Conservation (phyloP, 2,329 filamentous ascomycete species). For the Zarea fungicola region DNA sequence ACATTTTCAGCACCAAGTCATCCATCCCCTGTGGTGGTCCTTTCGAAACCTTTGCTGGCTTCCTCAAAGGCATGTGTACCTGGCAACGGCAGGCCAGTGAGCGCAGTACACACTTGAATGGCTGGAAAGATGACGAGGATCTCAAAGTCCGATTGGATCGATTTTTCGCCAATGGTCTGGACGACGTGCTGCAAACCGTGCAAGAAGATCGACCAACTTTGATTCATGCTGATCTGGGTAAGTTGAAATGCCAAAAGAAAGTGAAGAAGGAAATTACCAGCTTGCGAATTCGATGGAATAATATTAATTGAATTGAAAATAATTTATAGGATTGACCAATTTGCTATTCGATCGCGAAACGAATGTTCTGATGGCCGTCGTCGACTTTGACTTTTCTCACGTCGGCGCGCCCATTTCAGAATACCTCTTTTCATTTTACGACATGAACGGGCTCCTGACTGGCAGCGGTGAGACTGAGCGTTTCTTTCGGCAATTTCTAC, state of each 20-base stretch:
- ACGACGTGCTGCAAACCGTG: background rate
- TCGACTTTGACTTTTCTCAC: slow-evolving; percentile 13
- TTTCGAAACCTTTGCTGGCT: slow-evolving; percentile 9
- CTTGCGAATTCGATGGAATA: background rate
- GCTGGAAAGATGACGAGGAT: slow-evolving; percentile 10
- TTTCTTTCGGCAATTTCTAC: background rate
- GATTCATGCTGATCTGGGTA: slow-evolving; percentile 7
- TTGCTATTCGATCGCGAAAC: slow-evolving; percentile 8
- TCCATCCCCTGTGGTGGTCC: slow-evolving; percentile 13
- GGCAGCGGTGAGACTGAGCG: background rate
- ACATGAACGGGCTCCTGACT: background rate
- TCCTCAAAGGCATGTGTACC: slow-evolving; percentile 7
- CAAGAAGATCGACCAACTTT: background rate
- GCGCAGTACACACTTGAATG: slow-evolving; percentile 10
- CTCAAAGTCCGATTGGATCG: slow-evolving; percentile 5
- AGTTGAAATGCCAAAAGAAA: background rate
- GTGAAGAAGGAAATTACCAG: background rate
- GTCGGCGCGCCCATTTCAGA: slow-evolving; percentile 5
- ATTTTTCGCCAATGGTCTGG: slow-evolving; percentile 6
- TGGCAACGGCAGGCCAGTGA: slow-evolving; percentile 14
- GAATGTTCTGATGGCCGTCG: slow-evolving; percentile 1
- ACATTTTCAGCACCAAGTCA: background rate
- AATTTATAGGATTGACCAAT: slow-evolving; percentile 1
- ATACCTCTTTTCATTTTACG: slow-evolving; percentile 7
- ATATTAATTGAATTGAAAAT: background rate